Percentiles rank a stretch among this genome's conserved stretches.
Evolutionary conservation across 1,284 basidiomycete species (phyloP).

Genomic region (Mrakiaceae sp.): DNA sequence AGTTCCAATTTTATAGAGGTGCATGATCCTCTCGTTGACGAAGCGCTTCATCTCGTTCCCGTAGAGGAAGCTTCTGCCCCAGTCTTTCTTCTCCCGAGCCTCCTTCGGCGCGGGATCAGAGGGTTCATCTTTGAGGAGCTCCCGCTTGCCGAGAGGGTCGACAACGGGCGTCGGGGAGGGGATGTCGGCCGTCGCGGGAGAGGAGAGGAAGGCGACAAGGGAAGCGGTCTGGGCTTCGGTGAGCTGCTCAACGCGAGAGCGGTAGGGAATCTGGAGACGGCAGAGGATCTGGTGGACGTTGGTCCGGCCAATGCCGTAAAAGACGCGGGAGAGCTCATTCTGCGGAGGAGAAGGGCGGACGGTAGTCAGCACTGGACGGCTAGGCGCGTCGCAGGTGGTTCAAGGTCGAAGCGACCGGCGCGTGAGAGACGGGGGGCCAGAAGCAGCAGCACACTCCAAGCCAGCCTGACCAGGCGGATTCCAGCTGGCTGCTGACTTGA

Average conservation of each 20-base stretch:
- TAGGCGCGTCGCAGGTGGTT: no score
- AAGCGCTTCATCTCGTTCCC: background rate
- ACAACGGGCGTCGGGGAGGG: constrained; percentile 11
- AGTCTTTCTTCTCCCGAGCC: background rate
- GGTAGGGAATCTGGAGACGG: constrained; percentile 6
- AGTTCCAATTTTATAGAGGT: constrained; percentile 4
- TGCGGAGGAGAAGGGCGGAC: background rate
- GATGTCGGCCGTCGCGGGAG: constrained; percentile 6
- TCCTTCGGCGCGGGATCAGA: background rate
- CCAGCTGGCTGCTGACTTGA: no score
- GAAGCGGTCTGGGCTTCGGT: constrained; percentile 13
- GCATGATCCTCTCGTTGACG: constrained; percentile 3
- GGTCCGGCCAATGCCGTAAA: constrained; percentile 2
- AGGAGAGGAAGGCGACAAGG: constrained; percentile 12
- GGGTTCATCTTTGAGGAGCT: background rate
- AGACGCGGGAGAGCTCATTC: background rate
- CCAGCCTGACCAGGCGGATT: no score
- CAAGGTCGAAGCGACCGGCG: no score
- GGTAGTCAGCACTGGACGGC: background rate
- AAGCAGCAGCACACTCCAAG: no score
- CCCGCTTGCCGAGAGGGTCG: constrained; percentile 5
- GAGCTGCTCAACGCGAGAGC: constrained; percentile 5
- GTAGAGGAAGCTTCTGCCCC: background rate
- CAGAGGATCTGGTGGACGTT: background rate
- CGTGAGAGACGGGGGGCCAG: no score